A percentile compares a stretch with the other conserved stretches of the same genome.
These are phyloP conservation scores for Pythium coloratum DNA, from an alignment of 352 stramenopile species.

Conservation along the genomic window DNA sequence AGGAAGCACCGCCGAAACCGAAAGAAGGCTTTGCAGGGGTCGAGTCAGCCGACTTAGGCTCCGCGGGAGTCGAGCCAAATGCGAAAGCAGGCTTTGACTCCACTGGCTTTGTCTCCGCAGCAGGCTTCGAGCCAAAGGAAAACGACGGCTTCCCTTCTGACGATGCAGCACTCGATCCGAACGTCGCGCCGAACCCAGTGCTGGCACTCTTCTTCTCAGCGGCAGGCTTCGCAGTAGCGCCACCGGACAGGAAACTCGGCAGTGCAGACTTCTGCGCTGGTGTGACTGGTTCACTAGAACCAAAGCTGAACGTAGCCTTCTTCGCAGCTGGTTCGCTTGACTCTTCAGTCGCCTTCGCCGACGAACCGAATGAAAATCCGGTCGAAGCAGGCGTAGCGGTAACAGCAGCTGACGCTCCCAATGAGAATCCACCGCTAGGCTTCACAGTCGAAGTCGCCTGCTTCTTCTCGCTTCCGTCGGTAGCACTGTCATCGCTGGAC, in stretches of 20 bases:
- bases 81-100: slow-evolving; percentile 17
- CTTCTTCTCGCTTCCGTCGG: slow-evolving; percentile 17
- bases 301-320: slow-evolving; percentile 15
- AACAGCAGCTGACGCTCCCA: slow-evolving; percentile 4
- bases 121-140: slow-evolving; percentile 7
- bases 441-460: background rate
- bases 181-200: background rate
- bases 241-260: slow-evolving; percentile 21
- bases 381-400: background rate
- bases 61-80: slow-evolving; percentile 29
- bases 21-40: slow-evolving; percentile 33
- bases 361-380: slow-evolving; percentile 36
- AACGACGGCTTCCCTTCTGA: slow-evolving; percentile 13
- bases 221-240: background rate
- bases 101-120: background rate
- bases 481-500: background rate
- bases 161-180: background rate
- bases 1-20: slow-evolving; percentile 16
- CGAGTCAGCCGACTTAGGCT: slow-evolving; percentile 22
- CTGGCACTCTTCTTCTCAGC: slow-evolving; percentile 14
- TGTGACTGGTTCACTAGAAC: background rate
- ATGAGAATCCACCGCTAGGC: slow-evolving; percentile 13
- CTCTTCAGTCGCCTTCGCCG: slow-evolving; percentile 9
- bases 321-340: slow-evolving; percentile 6
- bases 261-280: slow-evolving; percentile 8